Evolutionary conservation across 2,329 filamentous ascomycete species (phyloP).

Genomic region (Aspergillus pseudotamarii): DNA sequence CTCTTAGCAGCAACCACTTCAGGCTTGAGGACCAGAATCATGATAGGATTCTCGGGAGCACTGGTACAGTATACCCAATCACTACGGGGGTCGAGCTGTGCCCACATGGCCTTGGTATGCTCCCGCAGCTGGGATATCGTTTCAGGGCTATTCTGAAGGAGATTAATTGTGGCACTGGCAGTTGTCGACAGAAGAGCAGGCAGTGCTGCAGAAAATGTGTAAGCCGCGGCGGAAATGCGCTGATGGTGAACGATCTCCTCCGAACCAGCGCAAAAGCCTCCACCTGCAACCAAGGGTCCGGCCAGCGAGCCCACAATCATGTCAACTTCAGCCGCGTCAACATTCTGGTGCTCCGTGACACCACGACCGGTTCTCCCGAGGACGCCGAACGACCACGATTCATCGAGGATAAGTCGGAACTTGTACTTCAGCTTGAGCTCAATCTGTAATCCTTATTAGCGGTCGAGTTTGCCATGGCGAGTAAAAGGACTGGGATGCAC

Average conservation of each 20-base stretch:
- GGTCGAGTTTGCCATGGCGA: not conserved
- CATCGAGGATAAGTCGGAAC: constrained; percentile 95
- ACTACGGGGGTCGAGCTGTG: constrained; percentile 86
- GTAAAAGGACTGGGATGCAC: constrained; percentile 26
- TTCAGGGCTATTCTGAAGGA: constrained; percentile 86
- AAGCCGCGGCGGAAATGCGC: constrained; percentile 86
- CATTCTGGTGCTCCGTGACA: constrained; percentile 93
- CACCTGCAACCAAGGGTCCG: constrained; percentile 85
- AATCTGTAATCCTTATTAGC: constrained; percentile 54
- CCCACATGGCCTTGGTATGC: constrained; percentile 81
- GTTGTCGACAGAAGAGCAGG: constrained; percentile 95
- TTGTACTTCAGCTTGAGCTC: constrained; percentile 96
- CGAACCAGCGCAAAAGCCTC: constrained; percentile 92
- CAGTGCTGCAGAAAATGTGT: constrained; percentile 93
- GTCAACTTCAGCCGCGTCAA: constrained; percentile 89
- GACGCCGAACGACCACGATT: constrained; percentile 96
- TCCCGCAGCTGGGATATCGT: constrained; percentile 78
- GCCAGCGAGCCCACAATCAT: constrained; percentile 96
- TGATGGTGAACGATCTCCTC: constrained; percentile 95
- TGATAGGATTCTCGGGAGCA: constrained; percentile 78
- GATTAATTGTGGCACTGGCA: constrained; percentile 82
- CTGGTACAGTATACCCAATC: constrained; percentile 90
- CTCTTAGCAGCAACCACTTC: constrained; percentile 75
- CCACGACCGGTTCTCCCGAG: constrained; percentile 89
- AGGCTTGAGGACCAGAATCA: constrained; percentile 80